These are phyloP conservation scores for Nothophytophthora sp. DNA, from an alignment of 352 stramenopile genomes.

Conservation along the genomic window DNA sequence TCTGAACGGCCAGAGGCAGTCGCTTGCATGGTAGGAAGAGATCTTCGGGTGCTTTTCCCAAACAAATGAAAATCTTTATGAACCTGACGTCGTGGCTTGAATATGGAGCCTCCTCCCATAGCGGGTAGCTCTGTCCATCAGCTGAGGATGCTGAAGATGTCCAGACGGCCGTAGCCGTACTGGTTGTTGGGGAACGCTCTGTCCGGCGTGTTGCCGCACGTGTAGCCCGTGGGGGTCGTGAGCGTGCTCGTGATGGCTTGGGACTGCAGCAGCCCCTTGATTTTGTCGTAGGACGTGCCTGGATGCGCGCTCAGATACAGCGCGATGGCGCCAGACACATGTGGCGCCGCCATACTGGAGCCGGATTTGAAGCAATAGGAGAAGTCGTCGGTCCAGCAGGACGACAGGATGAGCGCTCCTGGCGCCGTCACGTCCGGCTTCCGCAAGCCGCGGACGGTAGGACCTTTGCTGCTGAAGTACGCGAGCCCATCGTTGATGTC, in stretches of 20 bases:
- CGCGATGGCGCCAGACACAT: slow-evolving; percentile 58
- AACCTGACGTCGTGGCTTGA: no score
- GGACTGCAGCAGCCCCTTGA: slow-evolving; percentile 40
- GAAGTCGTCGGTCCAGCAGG: slow-evolving; percentile 45
- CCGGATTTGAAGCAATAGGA: slow-evolving; percentile 62
- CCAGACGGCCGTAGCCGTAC: slow-evolving; percentile 51
- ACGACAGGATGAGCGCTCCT: slow-evolving; percentile 44
- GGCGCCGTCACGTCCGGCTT: slow-evolving; percentile 64
- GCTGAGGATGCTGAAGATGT: slow-evolving; percentile 34
- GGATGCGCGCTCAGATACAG: slow-evolving; percentile 51
- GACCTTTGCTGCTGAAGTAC: slow-evolving; percentile 57
- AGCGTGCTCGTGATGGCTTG: slow-evolving; percentile 27
- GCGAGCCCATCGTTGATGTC: slow-evolving; percentile 44
- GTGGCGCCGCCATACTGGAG: slow-evolving; percentile 67
- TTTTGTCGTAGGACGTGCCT: slow-evolving; percentile 35
- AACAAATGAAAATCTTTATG: no score
- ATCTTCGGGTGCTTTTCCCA: no score
- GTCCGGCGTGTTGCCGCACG: slow-evolving; percentile 41
- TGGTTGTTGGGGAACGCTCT: slow-evolving; percentile 60
- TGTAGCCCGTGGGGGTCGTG: slow-evolving; percentile 28
- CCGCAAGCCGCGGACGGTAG: slow-evolving; percentile 34
- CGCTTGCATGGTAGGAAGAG: no score
- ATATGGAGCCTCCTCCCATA: no score
- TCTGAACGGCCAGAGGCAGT: no score
- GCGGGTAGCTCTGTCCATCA: slow-evolving; percentile 10